Base-by-base conservation (phyloP, 116 monocot genomes). In the Papilionanthe hybrid region DNA sequence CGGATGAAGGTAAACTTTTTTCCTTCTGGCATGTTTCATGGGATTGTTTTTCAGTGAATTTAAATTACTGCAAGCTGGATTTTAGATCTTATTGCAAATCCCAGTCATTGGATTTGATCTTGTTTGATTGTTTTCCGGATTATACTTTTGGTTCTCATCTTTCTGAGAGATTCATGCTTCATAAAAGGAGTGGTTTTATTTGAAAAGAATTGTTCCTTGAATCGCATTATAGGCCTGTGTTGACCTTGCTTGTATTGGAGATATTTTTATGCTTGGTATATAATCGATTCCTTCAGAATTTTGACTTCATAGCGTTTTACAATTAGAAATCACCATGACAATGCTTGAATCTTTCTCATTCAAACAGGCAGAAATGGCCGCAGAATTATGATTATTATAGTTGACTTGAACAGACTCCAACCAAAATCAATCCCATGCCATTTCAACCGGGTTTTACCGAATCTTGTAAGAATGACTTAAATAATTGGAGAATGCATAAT, bases 1-100 rank as follows among this genome's bases (percentile, higher is more conserved):
- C 79, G 80, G 9, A 55, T 83, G 11, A 79, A 48, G 83, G 93
- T 91, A 41, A 80, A 81, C 30, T 13, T 17, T 0, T 66, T 55
- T 29, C 11, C 56, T 30, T 18, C 69, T 37, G 10, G 32, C 30
- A 17, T 69, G 2, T 7, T 69, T 69, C 17, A 32, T 69, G 69
- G 29, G 15, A 69, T 41, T 69, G 11, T 30, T 29, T 69, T 37
- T 32, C 37, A 37, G 12, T 37, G 17, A 69, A 32, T 37, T 32
- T 5, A 37, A 69, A 69, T 37, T 69, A 37, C 32, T 32, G 69
- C 69, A 69, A 69, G 15, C 69, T 69, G 37, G 27, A 29, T 30
- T 68, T 27, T 27, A 22, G 60, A 60, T 25, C 8, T 60, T 68
- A 68, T 68, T 68, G 27, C 28, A 12, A 68, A 68, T 68, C 68